Conservation (phyloP, 176 grass and related monocot genomes). For the Oryza officinalis region DNA sequence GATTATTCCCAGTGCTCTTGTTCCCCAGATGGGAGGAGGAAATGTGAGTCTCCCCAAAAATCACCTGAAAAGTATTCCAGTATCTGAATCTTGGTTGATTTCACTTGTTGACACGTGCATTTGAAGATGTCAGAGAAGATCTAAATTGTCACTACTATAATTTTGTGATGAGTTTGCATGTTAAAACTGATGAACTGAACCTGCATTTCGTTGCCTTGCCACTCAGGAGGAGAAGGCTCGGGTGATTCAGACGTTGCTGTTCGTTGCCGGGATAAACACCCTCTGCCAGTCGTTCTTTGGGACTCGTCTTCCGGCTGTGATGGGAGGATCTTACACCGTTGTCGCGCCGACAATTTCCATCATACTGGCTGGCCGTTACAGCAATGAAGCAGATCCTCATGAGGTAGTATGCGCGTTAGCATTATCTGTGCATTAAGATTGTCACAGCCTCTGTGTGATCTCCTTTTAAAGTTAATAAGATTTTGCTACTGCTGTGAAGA, state of each 20-base stretch:
- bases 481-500: conserved; percentile 42
- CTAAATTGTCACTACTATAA: background rate
- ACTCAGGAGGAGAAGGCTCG: conserved; percentile 77
- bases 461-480: conserved; percentile 6
- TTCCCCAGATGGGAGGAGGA: conserved; percentile 96
- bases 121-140: background rate
- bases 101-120: background rate
- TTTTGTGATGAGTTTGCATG: background rate
- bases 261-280: conserved; percentile 91
- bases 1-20: conserved; percentile 84
- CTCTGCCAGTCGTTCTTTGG: conserved; percentile 79
- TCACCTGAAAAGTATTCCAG: background rate
- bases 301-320: conserved; percentile 78
- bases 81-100: conserved; percentile 10
- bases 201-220: background rate
- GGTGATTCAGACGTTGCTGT: conserved; percentile 85
- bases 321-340: conserved; percentile 81
- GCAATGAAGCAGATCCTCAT: conserved; percentile 66
- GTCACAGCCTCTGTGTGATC: background rate
- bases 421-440: background rate
- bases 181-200: background rate
- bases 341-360: conserved; percentile 81
- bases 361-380: conserved; percentile 79
- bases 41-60: conserved; percentile 58
- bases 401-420: conserved; percentile 38